Percentiles rank a stretch among this genome's conserved stretches.
phyloP scores from a whole-genome alignment of 2,329 filamentous ascomycete species.

The Penicillium aurantiogriseum region DNA sequence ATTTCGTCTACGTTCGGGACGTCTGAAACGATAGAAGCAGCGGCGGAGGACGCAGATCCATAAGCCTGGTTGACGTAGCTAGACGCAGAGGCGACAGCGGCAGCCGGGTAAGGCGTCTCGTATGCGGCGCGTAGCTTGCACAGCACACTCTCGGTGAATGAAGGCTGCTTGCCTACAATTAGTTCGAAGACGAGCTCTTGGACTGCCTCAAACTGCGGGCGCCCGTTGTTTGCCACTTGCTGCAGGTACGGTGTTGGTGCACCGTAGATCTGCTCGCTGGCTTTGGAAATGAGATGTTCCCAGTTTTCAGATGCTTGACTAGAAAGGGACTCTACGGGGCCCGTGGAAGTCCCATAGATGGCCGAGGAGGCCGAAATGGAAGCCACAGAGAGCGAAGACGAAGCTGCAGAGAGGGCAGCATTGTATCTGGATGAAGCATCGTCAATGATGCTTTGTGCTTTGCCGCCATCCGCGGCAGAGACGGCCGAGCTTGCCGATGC shows the following conservation, averaged over 20 bases:
- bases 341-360: slow-evolving; percentile 47
- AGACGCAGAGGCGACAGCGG: slow-evolving; percentile 48
- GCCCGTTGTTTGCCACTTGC: slow-evolving; percentile 61
- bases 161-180: slow-evolving; percentile 72
- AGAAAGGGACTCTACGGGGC: slow-evolving; percentile 48
- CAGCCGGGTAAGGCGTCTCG: slow-evolving; percentile 54
- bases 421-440: slow-evolving; percentile 48
- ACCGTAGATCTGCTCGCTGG: slow-evolving; percentile 70
- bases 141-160: slow-evolving; percentile 78
- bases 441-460: slow-evolving; percentile 41
- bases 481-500: slow-evolving; percentile 42
- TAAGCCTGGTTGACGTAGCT: slow-evolving; percentile 53
- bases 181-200: slow-evolving; percentile 74
- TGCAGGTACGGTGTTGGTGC: slow-evolving; percentile 62
- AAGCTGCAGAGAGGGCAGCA: slow-evolving; percentile 46
- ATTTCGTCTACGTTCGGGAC: slow-evolving; percentile 59
- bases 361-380: slow-evolving; percentile 45
- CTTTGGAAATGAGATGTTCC: slow-evolving; percentile 62
- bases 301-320: slow-evolving; percentile 61
- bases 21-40: slow-evolving; percentile 47
- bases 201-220: slow-evolving; percentile 66
- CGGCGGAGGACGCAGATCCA: slow-evolving; percentile 42
- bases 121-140: slow-evolving; percentile 70
- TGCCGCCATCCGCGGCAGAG: slow-evolving; percentile 34
- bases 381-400: slow-evolving; percentile 40